A percentile compares a stretch with the other conserved stretches of the same genome.
Conservation (phyloP, 2,329 filamentous ascomycete species). For the Trichophyton rubrum region DNA sequence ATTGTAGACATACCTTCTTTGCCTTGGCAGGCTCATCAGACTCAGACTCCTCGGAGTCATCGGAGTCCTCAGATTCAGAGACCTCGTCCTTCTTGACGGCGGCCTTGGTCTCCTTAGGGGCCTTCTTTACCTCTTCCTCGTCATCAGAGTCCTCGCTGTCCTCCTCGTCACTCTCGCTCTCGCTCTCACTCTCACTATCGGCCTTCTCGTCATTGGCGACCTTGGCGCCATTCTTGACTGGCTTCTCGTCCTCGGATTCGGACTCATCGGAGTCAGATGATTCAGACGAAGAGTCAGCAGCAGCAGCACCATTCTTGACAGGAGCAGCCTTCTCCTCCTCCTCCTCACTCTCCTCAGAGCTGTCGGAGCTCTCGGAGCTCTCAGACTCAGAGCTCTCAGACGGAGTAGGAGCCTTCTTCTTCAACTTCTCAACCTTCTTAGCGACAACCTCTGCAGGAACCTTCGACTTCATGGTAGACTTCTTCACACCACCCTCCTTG, state of each 20-base stretch:
- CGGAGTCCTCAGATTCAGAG: constrained; percentile 12
- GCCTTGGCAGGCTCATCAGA: background rate
- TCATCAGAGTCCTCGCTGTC: constrained; percentile 22
- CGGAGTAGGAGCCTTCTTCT: constrained; percentile 12
- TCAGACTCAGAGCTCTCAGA: constrained; percentile 11
- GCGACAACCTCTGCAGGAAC: constrained; percentile 11
- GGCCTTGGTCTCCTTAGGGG: constrained; percentile 8
- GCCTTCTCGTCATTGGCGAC: constrained; percentile 13
- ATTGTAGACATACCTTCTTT: background rate
- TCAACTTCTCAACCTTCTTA: constrained; percentile 11
- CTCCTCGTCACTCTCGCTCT: constrained; percentile 16
- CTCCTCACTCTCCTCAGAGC: constrained; percentile 11
- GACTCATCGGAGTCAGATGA: constrained; percentile 19
- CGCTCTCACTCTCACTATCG: constrained; percentile 18
- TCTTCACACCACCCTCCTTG: constrained; percentile 36
- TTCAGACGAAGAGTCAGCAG: constrained; percentile 19
- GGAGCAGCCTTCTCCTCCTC: constrained; percentile 16
- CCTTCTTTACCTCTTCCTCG: constrained; percentile 16
- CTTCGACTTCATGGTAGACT: constrained; percentile 28
- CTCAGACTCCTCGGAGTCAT: background rate
- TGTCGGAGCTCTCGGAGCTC: constrained; percentile 11
- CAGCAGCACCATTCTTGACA: constrained; percentile 22
- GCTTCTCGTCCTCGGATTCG: constrained; percentile 19
- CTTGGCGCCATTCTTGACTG: constrained; percentile 14
- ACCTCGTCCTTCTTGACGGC: constrained; percentile 3